Evolutionary conservation across 371 early-diverging fungal species (phyloP).

Genomic region (Syncephalastrum sp.): DNA sequence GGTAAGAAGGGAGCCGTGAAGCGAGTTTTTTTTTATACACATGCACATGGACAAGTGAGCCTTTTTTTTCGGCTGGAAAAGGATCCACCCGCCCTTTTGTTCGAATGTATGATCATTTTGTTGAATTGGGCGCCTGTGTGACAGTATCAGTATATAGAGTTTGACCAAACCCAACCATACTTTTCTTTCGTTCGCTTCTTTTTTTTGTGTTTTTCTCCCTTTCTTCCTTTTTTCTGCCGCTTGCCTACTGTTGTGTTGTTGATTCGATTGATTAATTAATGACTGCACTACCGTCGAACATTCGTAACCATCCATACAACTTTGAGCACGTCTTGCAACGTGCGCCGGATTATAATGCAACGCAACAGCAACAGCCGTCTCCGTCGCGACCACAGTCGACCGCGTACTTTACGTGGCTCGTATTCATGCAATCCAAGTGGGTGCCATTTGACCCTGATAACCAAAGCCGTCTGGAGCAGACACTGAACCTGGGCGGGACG

Average conservation of each 20-base stretch:
- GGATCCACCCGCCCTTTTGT: too few relatives aligned
- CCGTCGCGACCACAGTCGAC: slow-evolving; percentile 13
- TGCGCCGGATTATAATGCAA: slow-evolving; percentile 23
- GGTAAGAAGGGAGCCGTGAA: background rate
- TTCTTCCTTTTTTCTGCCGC: slow-evolving; percentile 3
- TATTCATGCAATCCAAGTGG: slow-evolving; percentile 44
- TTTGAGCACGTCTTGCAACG: slow-evolving; percentile 38
- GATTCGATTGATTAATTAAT: background rate
- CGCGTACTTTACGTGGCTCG: slow-evolving; percentile 43
- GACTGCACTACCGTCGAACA: slow-evolving; percentile 22
- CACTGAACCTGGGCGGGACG: slow-evolving; percentile 44
- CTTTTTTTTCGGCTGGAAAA: too few relatives aligned
- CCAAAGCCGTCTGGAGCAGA: slow-evolving; percentile 45
- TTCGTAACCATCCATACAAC: slow-evolving; percentile 40
- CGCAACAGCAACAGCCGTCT: background rate
- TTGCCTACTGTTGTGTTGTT: background rate
- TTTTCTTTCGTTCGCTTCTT: slow-evolving; percentile 11
- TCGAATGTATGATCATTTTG: slow-evolving; percentile 3
- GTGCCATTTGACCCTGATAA: slow-evolving; percentile 44
- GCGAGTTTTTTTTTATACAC: slow-evolving; percentile 6
- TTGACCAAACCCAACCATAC: slow-evolving; percentile 5
- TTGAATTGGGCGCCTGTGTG: background rate
- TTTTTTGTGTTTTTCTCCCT: background rate
- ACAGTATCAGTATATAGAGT: background rate
- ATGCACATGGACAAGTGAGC: too few relatives aligned